Conservation (phyloP, 805 yeast genomes). For the Isabelozyma gotoi region DNA sequence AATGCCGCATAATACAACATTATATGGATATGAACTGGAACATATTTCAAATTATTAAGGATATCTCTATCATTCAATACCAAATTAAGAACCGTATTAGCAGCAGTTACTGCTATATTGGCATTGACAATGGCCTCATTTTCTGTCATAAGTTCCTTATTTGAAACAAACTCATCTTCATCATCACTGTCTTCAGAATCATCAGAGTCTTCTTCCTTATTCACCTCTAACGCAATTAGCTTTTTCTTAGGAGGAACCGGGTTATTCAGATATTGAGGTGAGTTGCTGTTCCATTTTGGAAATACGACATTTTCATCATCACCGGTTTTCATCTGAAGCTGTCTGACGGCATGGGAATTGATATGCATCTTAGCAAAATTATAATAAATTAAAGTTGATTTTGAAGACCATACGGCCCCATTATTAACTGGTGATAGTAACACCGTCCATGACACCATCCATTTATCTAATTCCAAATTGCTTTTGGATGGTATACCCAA, state of each 20-base stretch:
- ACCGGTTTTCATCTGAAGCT: conserved; percentile 29
- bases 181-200: conserved; percentile 16
- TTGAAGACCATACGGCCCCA: conserved; percentile 62
- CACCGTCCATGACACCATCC: conserved; percentile 84
- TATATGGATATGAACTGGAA: conserved; percentile 71
- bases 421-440: conserved; percentile 59
- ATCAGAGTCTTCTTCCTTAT: conserved; percentile 11
- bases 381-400: conserved; percentile 66
- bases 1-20: conserved; percentile 70
- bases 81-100: conserved; percentile 58
- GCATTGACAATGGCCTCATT: conserved; percentile 36
- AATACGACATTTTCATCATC: conserved; percentile 23
- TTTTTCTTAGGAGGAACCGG: conserved; percentile 1
- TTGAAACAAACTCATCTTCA: conserved; percentile 33
- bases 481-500: conserved; percentile 70
- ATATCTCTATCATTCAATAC: conserved; percentile 62
- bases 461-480: conserved; percentile 65
- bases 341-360: conserved; percentile 51
- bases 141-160: conserved; percentile 28
- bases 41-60: conserved; percentile 53
- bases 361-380: conserved; percentile 77
- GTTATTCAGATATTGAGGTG: not conserved
- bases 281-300: conserved; percentile 30
- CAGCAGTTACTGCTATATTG: conserved; percentile 60
- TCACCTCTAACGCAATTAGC: conserved; percentile 9